A percentile compares a stretch with the other conserved stretches of the same genome.
Evolutionary conservation across 345 rosid genomes (phyloP).

Genomic region (Syzygium grande): DNA sequence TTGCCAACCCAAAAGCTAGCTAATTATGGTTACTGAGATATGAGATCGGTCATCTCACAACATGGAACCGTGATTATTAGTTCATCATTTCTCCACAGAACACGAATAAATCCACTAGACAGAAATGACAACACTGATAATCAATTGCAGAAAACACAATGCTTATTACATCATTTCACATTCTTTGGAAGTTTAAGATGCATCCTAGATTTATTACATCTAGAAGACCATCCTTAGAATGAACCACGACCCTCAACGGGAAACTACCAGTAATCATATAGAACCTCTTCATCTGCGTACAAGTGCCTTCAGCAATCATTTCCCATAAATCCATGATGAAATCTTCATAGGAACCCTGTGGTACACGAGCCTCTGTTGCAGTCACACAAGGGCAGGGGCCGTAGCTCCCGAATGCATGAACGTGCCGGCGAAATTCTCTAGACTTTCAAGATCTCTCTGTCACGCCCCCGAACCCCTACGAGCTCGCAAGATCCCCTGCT

Average conservation of each 20-base stretch:
- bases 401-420: neutral
- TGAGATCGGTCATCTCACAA: neutral
- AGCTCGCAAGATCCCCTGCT: too few relatives aligned
- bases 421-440: neutral
- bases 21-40: neutral
- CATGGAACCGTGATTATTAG: neutral
- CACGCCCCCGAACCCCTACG: too few relatives aligned
- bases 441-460: neutral
- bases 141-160: neutral
- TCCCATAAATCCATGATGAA: neutral
- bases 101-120: neutral
- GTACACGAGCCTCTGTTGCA: neutral
- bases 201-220: neutral
- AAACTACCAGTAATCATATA: neutral
- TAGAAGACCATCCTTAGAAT: neutral
- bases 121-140: neutral
- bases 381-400: neutral
- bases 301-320: neutral
- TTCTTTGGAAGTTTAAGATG: neutral
- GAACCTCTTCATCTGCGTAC: neutral
- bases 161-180: neutral
- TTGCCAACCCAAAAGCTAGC: neutral
- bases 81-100: neutral
- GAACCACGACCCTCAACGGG: neutral
- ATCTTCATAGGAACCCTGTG: neutral